These are phyloP conservation scores for Dalechampia spathulata DNA, from an alignment of 441 rosid genomes.

Conservation along the genomic window DNA sequence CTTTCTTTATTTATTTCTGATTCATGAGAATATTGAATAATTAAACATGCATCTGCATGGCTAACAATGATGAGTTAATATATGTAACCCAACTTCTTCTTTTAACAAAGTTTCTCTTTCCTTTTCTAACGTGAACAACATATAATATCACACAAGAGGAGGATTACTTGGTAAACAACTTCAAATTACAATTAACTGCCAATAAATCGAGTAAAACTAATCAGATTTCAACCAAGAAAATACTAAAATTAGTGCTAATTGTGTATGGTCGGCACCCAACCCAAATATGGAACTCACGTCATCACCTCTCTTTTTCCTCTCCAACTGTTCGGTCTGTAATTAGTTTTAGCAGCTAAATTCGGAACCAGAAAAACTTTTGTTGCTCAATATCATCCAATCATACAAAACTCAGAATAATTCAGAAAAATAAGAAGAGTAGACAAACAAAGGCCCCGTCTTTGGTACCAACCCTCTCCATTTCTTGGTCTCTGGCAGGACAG, in stretches of 20 bases:
- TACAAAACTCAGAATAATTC: not conserved
- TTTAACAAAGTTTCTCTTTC: too few species aligned
- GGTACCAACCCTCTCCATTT: constrained; percentile 12
- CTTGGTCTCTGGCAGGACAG: constrained; percentile 26
- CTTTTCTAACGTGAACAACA: too few species aligned
- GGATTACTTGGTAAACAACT: not conserved
- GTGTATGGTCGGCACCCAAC: not conserved
- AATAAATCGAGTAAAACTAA: too few species aligned
- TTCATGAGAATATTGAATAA: too few species aligned
- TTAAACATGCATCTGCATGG: too few species aligned
- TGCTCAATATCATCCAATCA: constrained; percentile 27
- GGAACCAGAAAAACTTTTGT: constrained; percentile 34
- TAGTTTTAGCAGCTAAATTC: constrained; percentile 58
- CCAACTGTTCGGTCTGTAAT: constrained; percentile 70
- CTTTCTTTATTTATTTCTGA: too few species aligned
- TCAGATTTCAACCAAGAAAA: not conserved
- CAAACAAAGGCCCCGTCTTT: constrained; percentile 20
- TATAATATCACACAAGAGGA: too few species aligned
- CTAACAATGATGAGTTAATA: too few species aligned
- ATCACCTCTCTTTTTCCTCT: constrained; percentile 30
- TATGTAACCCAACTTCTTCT: too few species aligned
- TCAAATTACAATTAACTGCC: not conserved
- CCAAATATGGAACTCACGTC: constrained; percentile 33
- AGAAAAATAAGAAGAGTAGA: constrained; percentile 4
- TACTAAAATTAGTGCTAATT: not conserved